Evolutionary conservation across 768 basidiomycete species (phyloP).

Genomic region (Auricularia auricula-judae): DNA sequence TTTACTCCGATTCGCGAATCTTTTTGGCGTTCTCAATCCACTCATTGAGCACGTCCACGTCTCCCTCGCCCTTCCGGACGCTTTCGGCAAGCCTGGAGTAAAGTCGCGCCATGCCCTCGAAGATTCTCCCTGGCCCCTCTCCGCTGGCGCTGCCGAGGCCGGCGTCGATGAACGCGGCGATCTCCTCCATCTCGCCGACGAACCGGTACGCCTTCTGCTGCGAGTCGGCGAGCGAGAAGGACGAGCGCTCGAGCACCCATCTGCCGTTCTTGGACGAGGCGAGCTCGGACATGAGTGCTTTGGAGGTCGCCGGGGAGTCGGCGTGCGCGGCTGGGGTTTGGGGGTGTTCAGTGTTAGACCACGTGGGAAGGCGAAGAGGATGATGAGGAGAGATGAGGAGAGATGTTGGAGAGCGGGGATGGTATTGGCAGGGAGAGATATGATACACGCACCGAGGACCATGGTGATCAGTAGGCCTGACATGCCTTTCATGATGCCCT

Average conservation of each 20-base stretch:
- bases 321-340: constrained; percentile 34
- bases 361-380: too few species aligned
- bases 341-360: too few species aligned
- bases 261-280: constrained; percentile 19
- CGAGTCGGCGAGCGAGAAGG: background rate
- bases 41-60: constrained; percentile 28
- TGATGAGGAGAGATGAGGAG: too few species aligned
- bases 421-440: constrained; percentile 1
- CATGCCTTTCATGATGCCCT: constrained; percentile 49
- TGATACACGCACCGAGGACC: constrained; percentile 32
- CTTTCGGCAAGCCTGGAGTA: constrained; percentile 34
- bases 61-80: constrained; percentile 25
- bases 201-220: background rate
- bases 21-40: constrained; percentile 38
- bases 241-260: background rate
- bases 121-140: constrained; percentile 29
- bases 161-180: constrained; percentile 37
- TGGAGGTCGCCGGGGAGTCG: constrained; percentile 51
- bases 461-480: constrained; percentile 43
- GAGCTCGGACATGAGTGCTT: constrained; percentile 41
- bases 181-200: constrained; percentile 56
- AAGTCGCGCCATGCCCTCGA: constrained; percentile 35
- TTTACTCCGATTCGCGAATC: background rate
- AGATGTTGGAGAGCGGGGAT: background rate
- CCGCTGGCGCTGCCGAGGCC: background rate